A percentile compares a stretch with the other conserved stretches of the same genome.
phyloP scores from a whole-genome alignment of 2,329 filamentous ascomycete species.

The Allantophomopsis lycopodina region DNA sequence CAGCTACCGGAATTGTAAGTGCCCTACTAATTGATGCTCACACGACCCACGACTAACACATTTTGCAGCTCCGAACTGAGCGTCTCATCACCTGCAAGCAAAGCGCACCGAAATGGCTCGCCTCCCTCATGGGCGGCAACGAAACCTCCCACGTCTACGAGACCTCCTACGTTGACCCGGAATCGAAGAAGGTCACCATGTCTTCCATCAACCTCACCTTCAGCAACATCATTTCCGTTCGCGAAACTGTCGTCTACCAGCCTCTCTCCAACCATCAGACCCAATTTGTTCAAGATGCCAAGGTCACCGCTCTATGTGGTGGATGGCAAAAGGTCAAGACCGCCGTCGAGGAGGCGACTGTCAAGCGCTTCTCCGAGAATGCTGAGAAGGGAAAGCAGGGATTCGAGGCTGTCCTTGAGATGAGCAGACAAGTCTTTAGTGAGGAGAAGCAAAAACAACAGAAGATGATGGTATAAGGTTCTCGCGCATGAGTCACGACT shows the following conservation, averaged over 20 bases:
- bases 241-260: constrained; percentile 83
- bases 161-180: constrained; percentile 84
- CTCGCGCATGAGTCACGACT: too few species aligned
- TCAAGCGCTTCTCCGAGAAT: constrained; percentile 84
- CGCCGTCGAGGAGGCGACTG: constrained; percentile 83
- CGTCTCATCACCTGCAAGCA: constrained; percentile 51
- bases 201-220: constrained; percentile 90
- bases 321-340: constrained; percentile 97
- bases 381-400: constrained; percentile 82
- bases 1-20: constrained; percentile 51
- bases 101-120: constrained; percentile 67
- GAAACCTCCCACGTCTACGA: constrained; percentile 87
- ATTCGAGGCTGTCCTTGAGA: constrained; percentile 87
- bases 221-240: constrained; percentile 79
- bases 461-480: constrained; percentile 8
- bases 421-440: constrained; percentile 82
- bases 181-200: constrained; percentile 81
- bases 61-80: constrained; percentile 50
- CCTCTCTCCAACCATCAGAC: constrained; percentile 49
- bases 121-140: constrained; percentile 62
- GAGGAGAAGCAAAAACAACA: constrained; percentile 61
- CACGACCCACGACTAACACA: constrained; percentile 5
- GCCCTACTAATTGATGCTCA: constrained; percentile 2
- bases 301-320: constrained; percentile 87
- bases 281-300: constrained; percentile 75